Conservation (phyloP, 1,284 basidiomycete genomes). For the Ceratobasidium sp. region DNA sequence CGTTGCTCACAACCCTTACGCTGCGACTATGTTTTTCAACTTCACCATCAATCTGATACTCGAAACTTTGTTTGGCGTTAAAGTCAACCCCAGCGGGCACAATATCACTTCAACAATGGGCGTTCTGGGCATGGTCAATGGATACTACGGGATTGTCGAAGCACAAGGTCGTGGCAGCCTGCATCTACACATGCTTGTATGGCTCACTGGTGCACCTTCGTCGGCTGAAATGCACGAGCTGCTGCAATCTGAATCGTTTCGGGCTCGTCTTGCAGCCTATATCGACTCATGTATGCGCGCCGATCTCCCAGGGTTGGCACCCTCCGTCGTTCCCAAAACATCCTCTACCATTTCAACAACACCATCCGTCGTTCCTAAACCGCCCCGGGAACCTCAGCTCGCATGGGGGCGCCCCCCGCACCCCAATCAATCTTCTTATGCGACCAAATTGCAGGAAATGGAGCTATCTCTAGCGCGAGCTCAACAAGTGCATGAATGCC, state of each 20-base stretch:
- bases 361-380: too few relatives aligned
- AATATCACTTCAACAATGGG: slow-evolving; percentile 44
- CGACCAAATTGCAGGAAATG: not conserved
- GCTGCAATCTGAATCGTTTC: slow-evolving; percentile 18
- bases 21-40: slow-evolving; percentile 57
- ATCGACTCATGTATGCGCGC: slow-evolving; percentile 50
- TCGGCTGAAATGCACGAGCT: slow-evolving; percentile 3
- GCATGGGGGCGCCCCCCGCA: slow-evolving; percentile 35
- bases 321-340: too few relatives aligned
- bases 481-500: not conserved
- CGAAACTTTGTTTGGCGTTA: slow-evolving; percentile 54
- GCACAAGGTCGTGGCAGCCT: slow-evolving; percentile 52
- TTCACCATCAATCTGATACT: slow-evolving; percentile 55
- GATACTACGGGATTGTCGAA: slow-evolving; percentile 52
- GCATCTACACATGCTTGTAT: slow-evolving; percentile 52
- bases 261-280: not conserved
- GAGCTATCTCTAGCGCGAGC: not conserved
- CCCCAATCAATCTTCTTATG: not conserved
- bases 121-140: slow-evolving; percentile 48
- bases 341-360: too few relatives aligned
- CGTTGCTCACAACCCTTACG: slow-evolving; percentile 56
- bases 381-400: slow-evolving; percentile 46
- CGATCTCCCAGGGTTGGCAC: slow-evolving; percentile 46
- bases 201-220: slow-evolving; percentile 44
- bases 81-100: slow-evolving; percentile 38